These are phyloP conservation scores for Colletotrichum orchidophilum DNA, from an alignment of 2,329 filamentous ascomycete genomes.

Conservation along the genomic window DNA sequence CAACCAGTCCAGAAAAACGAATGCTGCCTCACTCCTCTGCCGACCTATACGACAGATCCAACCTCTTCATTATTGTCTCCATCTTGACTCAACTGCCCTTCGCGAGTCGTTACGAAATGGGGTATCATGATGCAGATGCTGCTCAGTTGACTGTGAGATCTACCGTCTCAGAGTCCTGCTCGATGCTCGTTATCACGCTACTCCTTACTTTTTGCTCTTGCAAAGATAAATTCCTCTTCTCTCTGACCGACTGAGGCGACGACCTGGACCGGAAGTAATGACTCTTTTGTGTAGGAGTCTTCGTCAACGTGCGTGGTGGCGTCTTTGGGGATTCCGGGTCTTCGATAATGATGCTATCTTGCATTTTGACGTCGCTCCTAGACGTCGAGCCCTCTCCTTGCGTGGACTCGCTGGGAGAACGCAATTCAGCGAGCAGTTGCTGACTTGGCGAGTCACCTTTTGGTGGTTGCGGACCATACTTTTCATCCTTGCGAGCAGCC, in stretches of 20 bases:
- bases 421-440: conserved; percentile 17
- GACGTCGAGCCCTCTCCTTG: background rate
- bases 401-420: background rate
- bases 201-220: background rate
- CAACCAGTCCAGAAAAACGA: background rate
- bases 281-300: background rate
- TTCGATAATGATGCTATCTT: background rate
- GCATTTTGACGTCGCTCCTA: background rate
- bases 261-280: background rate
- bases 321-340: background rate
- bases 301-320: background rate
- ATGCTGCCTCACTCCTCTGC: background rate
- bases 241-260: background rate
- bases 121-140: background rate
- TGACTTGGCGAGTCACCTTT: conserved; percentile 6
- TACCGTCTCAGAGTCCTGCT: conserved; percentile 19
- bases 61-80: background rate
- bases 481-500: background rate
- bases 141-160: conserved; percentile 17
- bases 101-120: background rate
- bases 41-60: background rate
- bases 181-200: conserved; percentile 8
- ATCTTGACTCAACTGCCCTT: background rate
- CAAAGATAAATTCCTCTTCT: background rate
- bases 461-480: background rate